Evolutionary conservation across 192 early-diverging fungal genomes (phyloP), one percentile per base, ranked within the genome.

Genomic region (Coemansia sp.): DNA sequence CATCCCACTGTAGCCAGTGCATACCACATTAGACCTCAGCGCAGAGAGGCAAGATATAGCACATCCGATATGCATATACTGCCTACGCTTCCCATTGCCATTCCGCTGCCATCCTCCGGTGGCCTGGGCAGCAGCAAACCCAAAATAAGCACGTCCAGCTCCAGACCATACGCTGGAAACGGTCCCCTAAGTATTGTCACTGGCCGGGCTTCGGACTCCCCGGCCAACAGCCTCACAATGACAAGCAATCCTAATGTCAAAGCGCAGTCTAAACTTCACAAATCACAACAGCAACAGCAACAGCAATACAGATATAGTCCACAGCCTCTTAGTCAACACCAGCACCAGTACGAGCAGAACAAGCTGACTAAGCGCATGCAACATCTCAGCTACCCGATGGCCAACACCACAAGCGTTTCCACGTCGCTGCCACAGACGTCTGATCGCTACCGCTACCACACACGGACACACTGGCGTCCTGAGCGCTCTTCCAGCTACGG

Each of bases 51-150:
- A 25, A 20, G 22, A 52, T 29, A 52, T 29, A 52, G 50, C 50
- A 29, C 50, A 52, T 52, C 50, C 50, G 25, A 29, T 8, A 28
- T 29, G 18, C 50, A 52, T 22, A 25, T 12, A 4, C 50, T 52
- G 22, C 50, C 50, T 22, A 25, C 49, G 31, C 56, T 73, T 25
- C 72, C 72, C 7, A 57, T 57, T 8, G 34, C 72, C 48, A 68
- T 73, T 34, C 61, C 66, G 30, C 61, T 73, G 55, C 72, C 72
- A 4, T 54, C 50, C 7, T 28, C 50, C 5, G 7, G 11, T 2
- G 25, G 50, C 18, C 25, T 29, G 50, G 11, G 25, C 4, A 52
- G 50, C 50, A 29, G 22, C 50, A 20, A 52, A 20, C 18, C 3
- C 50, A 52, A 52, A 52, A 52, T 29, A 8, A 25, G 18, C 50